phyloP scores from a whole-genome alignment of 1,139 yeast species.

The Candida pseudocylindracea region DNA sequence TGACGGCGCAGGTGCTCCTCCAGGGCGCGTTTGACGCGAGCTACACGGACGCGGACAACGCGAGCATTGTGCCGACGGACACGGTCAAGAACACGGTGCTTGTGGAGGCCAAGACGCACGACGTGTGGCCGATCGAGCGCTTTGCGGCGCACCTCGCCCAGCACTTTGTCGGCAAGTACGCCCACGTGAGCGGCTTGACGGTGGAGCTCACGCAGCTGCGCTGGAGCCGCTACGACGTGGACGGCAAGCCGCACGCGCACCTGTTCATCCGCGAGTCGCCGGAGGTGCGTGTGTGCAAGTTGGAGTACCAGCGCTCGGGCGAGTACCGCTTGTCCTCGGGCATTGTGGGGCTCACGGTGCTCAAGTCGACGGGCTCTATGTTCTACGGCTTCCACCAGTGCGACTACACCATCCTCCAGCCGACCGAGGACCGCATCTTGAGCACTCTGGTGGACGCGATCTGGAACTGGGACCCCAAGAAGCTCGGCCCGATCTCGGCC shows the following conservation, averaged over 20 bases:
- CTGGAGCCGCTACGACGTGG: slow-evolving; percentile 59
- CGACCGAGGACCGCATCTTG: slow-evolving; percentile 64
- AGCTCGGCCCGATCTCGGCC: slow-evolving; percentile 25
- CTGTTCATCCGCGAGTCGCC: slow-evolving; percentile 73
- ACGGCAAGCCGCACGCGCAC: slow-evolving; percentile 61
- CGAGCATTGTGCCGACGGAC: slow-evolving; percentile 83
- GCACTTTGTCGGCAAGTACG: slow-evolving; percentile 57
- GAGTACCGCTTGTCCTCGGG: slow-evolving; percentile 42
- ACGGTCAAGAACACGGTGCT: slow-evolving; percentile 79
- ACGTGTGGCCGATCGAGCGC: slow-evolving; percentile 77
- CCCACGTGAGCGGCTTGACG: slow-evolving; percentile 53
- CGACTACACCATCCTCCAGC: slow-evolving; percentile 72
- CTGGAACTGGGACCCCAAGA: slow-evolving; percentile 37
- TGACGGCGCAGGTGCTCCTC: slow-evolving; percentile 53
- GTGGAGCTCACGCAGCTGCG: slow-evolving; percentile 44
- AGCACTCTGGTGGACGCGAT: slow-evolving; percentile 69
- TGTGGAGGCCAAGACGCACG: slow-evolving; percentile 58
- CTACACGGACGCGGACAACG: slow-evolving; percentile 72
- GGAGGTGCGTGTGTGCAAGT: slow-evolving; percentile 42
- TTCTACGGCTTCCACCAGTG: slow-evolving; percentile 71
- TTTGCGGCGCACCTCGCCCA: slow-evolving; percentile 71
- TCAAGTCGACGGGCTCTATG: slow-evolving; percentile 88
- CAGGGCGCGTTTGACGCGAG: slow-evolving; percentile 61
- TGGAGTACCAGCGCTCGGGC: slow-evolving; percentile 24
- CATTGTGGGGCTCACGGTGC: slow-evolving; percentile 64